A percentile compares a stretch with the other conserved stretches of the same genome.
Evolutionary conservation across 129 eudicot genomes (phyloP).

Genomic region (Apium graveolens): DNA sequence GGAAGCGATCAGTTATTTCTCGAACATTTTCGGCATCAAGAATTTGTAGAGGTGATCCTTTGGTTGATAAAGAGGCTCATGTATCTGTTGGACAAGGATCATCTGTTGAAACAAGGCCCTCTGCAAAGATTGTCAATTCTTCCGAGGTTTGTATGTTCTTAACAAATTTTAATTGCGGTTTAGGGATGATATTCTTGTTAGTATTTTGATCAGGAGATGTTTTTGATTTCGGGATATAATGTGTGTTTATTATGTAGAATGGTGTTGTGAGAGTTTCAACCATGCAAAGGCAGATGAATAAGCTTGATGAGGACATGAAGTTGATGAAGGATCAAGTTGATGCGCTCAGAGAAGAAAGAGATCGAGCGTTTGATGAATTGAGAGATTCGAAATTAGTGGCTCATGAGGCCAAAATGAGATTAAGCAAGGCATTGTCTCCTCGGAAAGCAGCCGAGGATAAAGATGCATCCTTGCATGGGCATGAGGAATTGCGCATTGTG

Average conservation of each 20-base stretch:
- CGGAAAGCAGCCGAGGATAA: slow-evolving; percentile 24
- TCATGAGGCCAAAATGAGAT: slow-evolving; percentile 4
- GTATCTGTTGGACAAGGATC: slow-evolving; percentile 29
- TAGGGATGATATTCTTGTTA: background rate
- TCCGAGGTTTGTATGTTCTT: slow-evolving; percentile 40
- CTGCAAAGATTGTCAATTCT: slow-evolving; percentile 30
- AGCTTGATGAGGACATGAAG: slow-evolving; percentile 8
- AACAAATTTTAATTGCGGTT: background rate
- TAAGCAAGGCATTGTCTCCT: background rate
- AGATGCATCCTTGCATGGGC: slow-evolving; percentile 17
- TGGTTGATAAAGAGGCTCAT: slow-evolving; percentile 46
- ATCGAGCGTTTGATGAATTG: slow-evolving; percentile 9
- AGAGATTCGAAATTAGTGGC: slow-evolving; percentile 2
- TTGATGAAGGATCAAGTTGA: slow-evolving; percentile 6
- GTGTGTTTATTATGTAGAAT: slow-evolving; percentile 22
- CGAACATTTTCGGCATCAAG: slow-evolving; percentile 55
- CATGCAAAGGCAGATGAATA: slow-evolving; percentile 40
- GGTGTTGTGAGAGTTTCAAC: slow-evolving; percentile 31
- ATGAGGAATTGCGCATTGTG: slow-evolving; percentile 3
- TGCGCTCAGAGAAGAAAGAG: slow-evolving; percentile 7
- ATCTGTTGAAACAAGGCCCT: slow-evolving; percentile 26
- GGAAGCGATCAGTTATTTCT: slow-evolving; percentile 41
- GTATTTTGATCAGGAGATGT: background rate
- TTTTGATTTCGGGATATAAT: background rate
- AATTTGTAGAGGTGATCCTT: slow-evolving; percentile 63